Evolutionary conservation across 1,284 basidiomycete species (phyloP).

Genomic region (Ganoderma resinaceum): DNA sequence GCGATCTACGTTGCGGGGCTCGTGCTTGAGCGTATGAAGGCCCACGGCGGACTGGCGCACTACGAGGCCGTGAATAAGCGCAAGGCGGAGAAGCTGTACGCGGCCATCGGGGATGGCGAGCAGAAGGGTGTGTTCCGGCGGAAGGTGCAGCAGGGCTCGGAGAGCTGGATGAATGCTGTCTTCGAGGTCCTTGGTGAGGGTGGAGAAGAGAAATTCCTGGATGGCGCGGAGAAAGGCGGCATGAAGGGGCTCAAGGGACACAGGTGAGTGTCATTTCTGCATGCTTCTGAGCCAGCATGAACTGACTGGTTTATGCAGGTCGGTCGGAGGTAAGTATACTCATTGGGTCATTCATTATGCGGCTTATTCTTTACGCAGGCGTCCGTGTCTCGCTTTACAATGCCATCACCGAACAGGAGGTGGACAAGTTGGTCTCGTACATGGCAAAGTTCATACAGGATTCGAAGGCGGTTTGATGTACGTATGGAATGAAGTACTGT

Average conservation of each 20-base stretch:
- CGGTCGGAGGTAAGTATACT: constrained; percentile 63
- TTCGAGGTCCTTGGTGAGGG: constrained; percentile 80
- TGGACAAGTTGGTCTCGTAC: constrained; percentile 66
- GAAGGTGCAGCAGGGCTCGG: constrained; percentile 75
- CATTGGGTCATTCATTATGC: constrained; percentile 14
- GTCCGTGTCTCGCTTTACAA: constrained; percentile 96
- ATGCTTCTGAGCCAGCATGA: constrained; percentile 1
- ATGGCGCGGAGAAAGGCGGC: constrained; percentile 77
- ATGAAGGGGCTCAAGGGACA: constrained; percentile 93
- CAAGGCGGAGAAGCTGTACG: constrained; percentile 83
- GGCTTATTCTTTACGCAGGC: constrained; percentile 51
- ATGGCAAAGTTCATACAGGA: constrained; percentile 59
- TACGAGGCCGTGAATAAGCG: constrained; percentile 72
- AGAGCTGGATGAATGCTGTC: constrained; percentile 94
- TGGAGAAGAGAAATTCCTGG: constrained; percentile 76
- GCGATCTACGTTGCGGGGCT: constrained; percentile 92
- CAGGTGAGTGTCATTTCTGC: constrained; percentile 63
- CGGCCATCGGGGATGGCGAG: constrained; percentile 74
- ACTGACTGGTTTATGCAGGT: constrained; percentile 44
- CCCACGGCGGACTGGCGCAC: constrained; percentile 75
- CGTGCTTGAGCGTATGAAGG: constrained; percentile 78
- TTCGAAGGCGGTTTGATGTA: not conserved
- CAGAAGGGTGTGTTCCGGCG: constrained; percentile 68
- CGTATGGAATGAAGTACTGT: not conserved
- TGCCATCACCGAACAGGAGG: constrained; percentile 86